Evolutionary conservation across 2,329 filamentous ascomycete genomes (phyloP).

Genomic region (Fusarium globosum): DNA sequence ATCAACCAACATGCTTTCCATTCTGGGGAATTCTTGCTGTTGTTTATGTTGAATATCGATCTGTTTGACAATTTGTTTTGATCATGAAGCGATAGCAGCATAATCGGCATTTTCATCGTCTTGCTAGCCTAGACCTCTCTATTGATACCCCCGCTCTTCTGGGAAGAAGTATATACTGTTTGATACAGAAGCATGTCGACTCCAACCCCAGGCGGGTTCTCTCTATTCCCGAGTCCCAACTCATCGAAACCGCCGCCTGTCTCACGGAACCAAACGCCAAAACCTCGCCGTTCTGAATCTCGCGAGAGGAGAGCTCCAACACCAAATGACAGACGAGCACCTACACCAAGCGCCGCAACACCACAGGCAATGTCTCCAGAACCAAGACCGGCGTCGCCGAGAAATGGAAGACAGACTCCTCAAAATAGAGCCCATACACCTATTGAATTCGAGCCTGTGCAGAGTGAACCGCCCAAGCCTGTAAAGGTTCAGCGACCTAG

Average conservation of each 20-base stretch:
- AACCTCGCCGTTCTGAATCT: conserved; percentile 52
- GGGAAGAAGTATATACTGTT: conserved; percentile 42
- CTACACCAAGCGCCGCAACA: conserved; percentile 50
- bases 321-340: conserved; percentile 32
- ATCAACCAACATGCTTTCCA: conserved; percentile 10
- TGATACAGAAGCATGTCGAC: conserved; percentile 52
- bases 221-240: conserved; percentile 66
- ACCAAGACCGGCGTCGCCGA: conserved; percentile 37
- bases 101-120: not conserved
- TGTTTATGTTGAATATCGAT: not conserved
- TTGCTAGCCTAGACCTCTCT: conserved; percentile 2
- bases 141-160: conserved; percentile 42
- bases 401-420: conserved; percentile 49
- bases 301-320: conserved; percentile 52
- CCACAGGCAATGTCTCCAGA: conserved; percentile 37
- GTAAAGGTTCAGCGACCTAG: conserved; percentile 53
- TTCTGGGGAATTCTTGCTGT: conserved; percentile 13
- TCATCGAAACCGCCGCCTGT: conserved; percentile 47
- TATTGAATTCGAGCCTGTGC: conserved; percentile 49
- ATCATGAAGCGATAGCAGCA: conserved; percentile 46
- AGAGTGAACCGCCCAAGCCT: conserved; percentile 38
- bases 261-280: conserved; percentile 55
- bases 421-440: conserved; percentile 49
- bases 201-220: conserved; percentile 62
- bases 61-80: not conserved